Conservation (phyloP, 73 alveolate species). For the Diophrys appendiculata region DNA sequence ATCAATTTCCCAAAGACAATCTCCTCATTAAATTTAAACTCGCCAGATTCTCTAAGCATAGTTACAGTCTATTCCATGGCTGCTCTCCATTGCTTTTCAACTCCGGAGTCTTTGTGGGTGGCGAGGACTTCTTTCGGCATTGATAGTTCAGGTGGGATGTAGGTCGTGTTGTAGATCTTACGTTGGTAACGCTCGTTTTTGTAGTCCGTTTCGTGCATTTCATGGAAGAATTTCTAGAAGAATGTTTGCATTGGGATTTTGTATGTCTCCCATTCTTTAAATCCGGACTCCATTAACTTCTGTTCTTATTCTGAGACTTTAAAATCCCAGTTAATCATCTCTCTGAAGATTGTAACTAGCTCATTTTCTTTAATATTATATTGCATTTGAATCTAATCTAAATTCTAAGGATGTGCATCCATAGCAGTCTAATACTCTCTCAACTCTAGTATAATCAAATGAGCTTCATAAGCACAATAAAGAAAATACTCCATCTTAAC, state of each 20-base stretch:
- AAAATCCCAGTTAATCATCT: conserved; percentile 39
- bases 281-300: conserved; percentile 11
- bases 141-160: too few species aligned
- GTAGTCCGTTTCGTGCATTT: too few species aligned
- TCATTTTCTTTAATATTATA: conserved; percentile 28
- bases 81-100: too few species aligned
- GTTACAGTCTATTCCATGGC: too few species aligned
- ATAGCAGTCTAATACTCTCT: not conserved
- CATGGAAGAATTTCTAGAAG: too few species aligned
- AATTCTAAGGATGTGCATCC: not conserved
- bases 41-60: too few species aligned
- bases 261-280: conserved; percentile 11
- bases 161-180: too few species aligned
- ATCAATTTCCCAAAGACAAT: too few species aligned
- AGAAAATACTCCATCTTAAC: conserved; percentile 62
- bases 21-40: too few species aligned
- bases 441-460: conserved; percentile 9
- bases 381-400: not conserved
- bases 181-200: too few species aligned
- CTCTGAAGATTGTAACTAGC: conserved; percentile 26
- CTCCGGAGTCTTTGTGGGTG: too few species aligned
- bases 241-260: conserved; percentile 26
- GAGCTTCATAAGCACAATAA: conserved; percentile 34
- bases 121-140: too few species aligned
- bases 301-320: conserved; percentile 36